A percentile compares a stretch with the other conserved stretches of the same genome.
phyloP scores from a whole-genome alignment of 768 basidiomycete genomes.

The Clitopilus passeckerianus region DNA sequence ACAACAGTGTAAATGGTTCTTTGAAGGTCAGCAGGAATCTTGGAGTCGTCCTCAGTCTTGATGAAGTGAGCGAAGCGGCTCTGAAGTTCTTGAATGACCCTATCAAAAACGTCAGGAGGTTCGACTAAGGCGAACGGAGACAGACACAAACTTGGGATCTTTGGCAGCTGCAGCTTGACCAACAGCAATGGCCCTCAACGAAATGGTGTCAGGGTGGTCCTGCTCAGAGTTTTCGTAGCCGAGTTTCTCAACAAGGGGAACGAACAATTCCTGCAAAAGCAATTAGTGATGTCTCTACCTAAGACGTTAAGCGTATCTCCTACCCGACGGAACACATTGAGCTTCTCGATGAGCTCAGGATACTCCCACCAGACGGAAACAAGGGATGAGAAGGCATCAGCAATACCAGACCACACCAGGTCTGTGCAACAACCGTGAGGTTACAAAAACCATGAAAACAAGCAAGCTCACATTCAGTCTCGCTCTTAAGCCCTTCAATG shows the following conservation, averaged over 20 bases:
- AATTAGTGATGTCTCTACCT: conserved; percentile 2
- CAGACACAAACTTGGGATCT: conserved; percentile 18
- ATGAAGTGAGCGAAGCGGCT: conserved; percentile 68
- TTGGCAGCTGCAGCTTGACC: conserved; percentile 32
- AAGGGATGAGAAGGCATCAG: conserved; percentile 48
- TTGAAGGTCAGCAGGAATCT: conserved; percentile 79
- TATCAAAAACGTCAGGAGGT: conserved; percentile 17
- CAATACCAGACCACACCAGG: conserved; percentile 77
- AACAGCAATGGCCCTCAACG: conserved; percentile 75
- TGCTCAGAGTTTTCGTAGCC: conserved; percentile 68
- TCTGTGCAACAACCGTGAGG: conserved; percentile 32
- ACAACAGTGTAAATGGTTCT: conserved; percentile 49
- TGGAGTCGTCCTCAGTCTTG: conserved; percentile 67
- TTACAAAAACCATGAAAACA: not conserved
- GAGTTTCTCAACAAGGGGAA: conserved; percentile 71
- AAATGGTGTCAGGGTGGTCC: conserved; percentile 65
- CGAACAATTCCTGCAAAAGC: conserved; percentile 50
- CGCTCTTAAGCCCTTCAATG: conserved; percentile 61
- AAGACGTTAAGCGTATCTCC: conserved; percentile 13
- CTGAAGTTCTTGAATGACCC: conserved; percentile 68
- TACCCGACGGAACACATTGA: conserved; percentile 62
- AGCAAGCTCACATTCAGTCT: conserved; percentile 63
- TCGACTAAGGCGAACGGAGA: not conserved
- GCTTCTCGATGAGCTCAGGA: conserved; percentile 38
- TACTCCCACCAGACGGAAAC: conserved; percentile 83